Percentiles rank a stretch among this genome's conserved stretches.
Evolutionary conservation across 2,329 filamentous ascomycete species (phyloP).

Genomic region (Xylariaceae sp.): DNA sequence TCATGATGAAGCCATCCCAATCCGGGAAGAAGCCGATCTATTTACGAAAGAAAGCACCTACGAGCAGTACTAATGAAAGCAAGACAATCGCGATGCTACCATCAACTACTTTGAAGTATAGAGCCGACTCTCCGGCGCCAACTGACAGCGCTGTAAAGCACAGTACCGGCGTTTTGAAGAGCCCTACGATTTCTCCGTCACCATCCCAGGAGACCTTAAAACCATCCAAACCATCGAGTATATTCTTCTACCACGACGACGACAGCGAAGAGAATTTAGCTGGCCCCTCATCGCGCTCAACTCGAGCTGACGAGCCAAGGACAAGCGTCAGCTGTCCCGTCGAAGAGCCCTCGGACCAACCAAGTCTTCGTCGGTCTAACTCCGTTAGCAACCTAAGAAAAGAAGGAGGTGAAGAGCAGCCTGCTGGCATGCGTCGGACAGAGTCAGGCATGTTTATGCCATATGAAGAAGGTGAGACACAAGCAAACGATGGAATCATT

Average conservation of each 20-base stretch:
- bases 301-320: constrained; percentile 39
- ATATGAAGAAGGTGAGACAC: constrained; percentile 66
- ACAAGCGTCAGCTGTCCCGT: constrained; percentile 21
- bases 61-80: constrained; percentile 55
- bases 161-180: constrained; percentile 42
- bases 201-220: constrained; percentile 78
- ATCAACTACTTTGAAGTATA: constrained; percentile 80
- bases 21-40: constrained; percentile 53
- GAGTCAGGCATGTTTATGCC: constrained; percentile 90
- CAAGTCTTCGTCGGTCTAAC: constrained; percentile 42
- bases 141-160: constrained; percentile 58
- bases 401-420: constrained; percentile 45
- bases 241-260: constrained; percentile 58
- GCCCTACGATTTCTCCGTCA: constrained; percentile 59
- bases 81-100: constrained; percentile 86
- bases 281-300: constrained; percentile 37
- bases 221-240: constrained; percentile 60
- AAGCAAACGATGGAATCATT: constrained; percentile 59
- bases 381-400: constrained; percentile 46
- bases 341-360: constrained; percentile 17
- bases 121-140: constrained; percentile 66
- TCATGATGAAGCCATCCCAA: constrained; percentile 72
- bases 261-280: constrained; percentile 52
- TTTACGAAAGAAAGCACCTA: constrained; percentile 37
- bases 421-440: constrained; percentile 66